phyloP scores from a whole-genome alignment of 768 basidiomycete genomes.

The Asterophora parasitica region DNA sequence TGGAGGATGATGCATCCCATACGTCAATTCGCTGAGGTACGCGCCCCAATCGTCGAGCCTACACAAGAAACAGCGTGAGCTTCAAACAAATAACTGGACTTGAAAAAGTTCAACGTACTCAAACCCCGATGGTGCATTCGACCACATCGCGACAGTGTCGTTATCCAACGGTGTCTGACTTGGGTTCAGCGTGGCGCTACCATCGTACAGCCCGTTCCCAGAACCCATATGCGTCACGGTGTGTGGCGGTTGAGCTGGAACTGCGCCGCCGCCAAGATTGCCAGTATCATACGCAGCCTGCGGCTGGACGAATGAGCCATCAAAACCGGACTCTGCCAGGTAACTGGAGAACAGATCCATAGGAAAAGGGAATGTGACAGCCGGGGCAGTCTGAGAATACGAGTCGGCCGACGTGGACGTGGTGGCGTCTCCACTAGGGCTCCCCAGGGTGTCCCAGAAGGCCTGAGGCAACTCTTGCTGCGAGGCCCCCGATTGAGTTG shows the following conservation, averaged over 20 bases:
- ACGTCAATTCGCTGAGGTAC: slow-evolving; percentile 37
- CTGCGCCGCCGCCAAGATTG: background rate
- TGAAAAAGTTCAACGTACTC: slow-evolving; percentile 40
- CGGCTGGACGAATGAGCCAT: background rate
- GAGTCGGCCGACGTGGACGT: slow-evolving; percentile 1
- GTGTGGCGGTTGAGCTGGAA: background rate
- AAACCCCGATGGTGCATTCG: slow-evolving; percentile 57
- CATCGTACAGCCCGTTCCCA: slow-evolving; percentile 1
- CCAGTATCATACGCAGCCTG: background rate
- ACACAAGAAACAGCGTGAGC: background rate
- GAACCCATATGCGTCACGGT: background rate
- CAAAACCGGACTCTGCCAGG: slow-evolving; percentile 15
- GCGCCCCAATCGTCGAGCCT: slow-evolving; percentile 44
- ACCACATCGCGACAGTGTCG: slow-evolving; percentile 65
- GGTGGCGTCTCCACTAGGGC: background rate
- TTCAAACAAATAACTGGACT: background rate
- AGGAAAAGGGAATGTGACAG: slow-evolving; percentile 18
- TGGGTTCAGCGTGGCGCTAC: slow-evolving; percentile 9
- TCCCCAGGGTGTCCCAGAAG: slow-evolving; percentile 1
- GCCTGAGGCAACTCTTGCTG: background rate
- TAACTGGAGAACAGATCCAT: slow-evolving; percentile 21
- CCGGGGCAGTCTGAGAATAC: background rate
- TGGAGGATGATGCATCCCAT: slow-evolving; percentile 16
- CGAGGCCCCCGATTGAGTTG: background rate
- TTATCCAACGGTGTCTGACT: slow-evolving; percentile 29